A percentile compares a stretch with the other conserved stretches of the same genome.
Conservation (phyloP, 2,329 filamentous ascomycete genomes). For the Cladophialophora psammophila region DNA sequence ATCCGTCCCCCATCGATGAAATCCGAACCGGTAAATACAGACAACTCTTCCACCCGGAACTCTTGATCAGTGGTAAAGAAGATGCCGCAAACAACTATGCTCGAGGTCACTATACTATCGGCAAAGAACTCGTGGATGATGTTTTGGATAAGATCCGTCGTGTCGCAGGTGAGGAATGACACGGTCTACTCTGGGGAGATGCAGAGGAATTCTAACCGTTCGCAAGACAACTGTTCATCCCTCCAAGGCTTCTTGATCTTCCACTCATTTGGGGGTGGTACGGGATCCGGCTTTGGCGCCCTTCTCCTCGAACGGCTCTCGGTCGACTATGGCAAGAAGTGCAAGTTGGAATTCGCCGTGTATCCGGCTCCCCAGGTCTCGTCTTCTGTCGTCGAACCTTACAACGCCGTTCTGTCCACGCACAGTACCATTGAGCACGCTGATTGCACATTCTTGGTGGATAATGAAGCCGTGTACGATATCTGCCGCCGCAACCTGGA, state of each 20-base stretch:
- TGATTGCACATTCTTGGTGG: constrained; percentile 73
- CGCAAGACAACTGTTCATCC: constrained; percentile 68
- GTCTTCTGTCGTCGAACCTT: constrained; percentile 72
- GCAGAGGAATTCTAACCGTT: constrained; percentile 29
- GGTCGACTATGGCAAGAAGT: constrained; percentile 72
- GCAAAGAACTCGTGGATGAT: constrained; percentile 70
- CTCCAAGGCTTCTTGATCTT: constrained; percentile 73
- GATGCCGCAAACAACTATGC: constrained; percentile 75
- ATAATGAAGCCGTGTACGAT: constrained; percentile 73
- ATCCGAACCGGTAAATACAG: constrained; percentile 70
- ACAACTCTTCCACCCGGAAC: constrained; percentile 70
- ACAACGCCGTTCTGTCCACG: constrained; percentile 65
- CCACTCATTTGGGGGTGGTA: constrained; percentile 73
- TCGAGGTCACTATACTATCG: constrained; percentile 72
- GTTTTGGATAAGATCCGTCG: constrained; percentile 71
- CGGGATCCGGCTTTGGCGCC: constrained; percentile 71
- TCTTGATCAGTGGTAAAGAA: constrained; percentile 72
- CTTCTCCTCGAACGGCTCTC: constrained; percentile 70
- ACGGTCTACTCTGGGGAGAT: neutral
- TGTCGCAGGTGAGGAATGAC: constrained; percentile 61
- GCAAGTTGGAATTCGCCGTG: constrained; percentile 71
- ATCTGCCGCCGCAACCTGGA: constrained; percentile 71
- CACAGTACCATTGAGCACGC: constrained; percentile 72
- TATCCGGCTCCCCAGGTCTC: constrained; percentile 70
- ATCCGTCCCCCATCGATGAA: constrained; percentile 72